Percentiles rank a stretch among this genome's conserved stretches.
These are phyloP conservation scores for Xylariaceae sp. DNA, from an alignment of 2,329 filamentous ascomycete genomes.

Conservation along the genomic window DNA sequence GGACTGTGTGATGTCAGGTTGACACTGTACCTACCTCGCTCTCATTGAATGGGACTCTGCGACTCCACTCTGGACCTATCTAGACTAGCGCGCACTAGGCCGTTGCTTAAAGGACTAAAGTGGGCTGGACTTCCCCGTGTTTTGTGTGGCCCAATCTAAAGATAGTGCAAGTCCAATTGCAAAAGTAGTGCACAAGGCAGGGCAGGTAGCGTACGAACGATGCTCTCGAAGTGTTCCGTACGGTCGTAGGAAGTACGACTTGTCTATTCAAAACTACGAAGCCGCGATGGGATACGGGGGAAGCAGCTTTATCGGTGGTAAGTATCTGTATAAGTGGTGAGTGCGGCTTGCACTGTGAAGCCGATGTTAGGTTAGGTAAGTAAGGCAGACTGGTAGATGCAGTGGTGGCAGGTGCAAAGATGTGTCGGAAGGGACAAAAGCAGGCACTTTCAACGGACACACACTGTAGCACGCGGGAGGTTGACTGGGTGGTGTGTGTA, in stretches of 20 bases:
- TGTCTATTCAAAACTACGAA: no score
- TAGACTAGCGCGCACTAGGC: not conserved
- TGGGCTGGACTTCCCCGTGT: conserved; percentile 19
- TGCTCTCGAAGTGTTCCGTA: no score
- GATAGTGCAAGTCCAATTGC: conserved; percentile 7
- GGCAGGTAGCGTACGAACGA: no score
- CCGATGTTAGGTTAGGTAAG: no score
- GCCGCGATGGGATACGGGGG: no score
- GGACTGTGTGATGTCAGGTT: not conserved
- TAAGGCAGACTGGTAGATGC: no score
- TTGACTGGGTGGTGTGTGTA: conserved; percentile 14
- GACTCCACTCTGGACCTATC: not conserved
- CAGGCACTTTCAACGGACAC: not conserved
- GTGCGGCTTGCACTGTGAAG: no score
- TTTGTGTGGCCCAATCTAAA: conserved; percentile 18
- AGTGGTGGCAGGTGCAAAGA: not conserved
- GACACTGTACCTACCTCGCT: not conserved
- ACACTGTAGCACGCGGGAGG: conserved; percentile 9
- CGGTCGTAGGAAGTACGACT: no score
- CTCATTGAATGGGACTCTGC: not conserved
- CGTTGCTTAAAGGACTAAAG: conserved; percentile 1
- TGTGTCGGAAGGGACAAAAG: not conserved
- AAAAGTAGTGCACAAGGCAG: no score
- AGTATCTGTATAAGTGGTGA: no score
- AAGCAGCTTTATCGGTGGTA: no score